Conservation (phyloP, 2,329 filamentous ascomycete genomes). For the Bipolaris cookei region DNA sequence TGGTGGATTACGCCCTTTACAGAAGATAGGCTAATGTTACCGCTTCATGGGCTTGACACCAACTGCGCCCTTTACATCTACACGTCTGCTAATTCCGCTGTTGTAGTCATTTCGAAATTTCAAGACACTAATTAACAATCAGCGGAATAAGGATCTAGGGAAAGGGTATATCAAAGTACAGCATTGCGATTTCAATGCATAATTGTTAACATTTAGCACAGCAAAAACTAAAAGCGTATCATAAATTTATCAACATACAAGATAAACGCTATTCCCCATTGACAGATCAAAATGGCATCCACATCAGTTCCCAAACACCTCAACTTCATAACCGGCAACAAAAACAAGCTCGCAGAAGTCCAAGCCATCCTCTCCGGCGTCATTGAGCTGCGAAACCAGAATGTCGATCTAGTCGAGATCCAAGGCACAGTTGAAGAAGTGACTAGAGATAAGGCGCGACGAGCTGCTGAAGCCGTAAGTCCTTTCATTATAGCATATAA, state of each 20-base stretch:
- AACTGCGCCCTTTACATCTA: conserved; percentile 6
- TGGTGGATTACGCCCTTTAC: conserved; percentile 10
- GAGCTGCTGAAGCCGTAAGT: conserved; percentile 77
- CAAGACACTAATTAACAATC: neutral
- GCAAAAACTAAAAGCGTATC: neutral
- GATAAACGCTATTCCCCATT: neutral
- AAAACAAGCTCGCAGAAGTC: conserved; percentile 88
- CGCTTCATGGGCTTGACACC: neutral
- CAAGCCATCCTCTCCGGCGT: conserved; percentile 77
- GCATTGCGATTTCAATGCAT: neutral
- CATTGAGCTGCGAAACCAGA: conserved; percentile 75
- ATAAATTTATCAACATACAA: neutral
- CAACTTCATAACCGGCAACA: conserved; percentile 96
- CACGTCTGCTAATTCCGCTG: conserved; percentile 16
- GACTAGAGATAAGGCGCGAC: conserved; percentile 81
- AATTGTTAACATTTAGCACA: neutral
- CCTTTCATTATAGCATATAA: neutral
- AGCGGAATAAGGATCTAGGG: neutral
- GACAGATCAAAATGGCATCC: conserved; percentile 16
- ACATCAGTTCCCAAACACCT: conserved; percentile 58
- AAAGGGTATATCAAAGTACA: neutral
- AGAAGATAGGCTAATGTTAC: neutral
- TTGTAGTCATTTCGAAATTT: conserved; percentile 20
- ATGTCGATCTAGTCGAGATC: conserved; percentile 83
- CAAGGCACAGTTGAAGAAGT: conserved; percentile 94